phyloP scores from a whole-genome alignment of 2,329 filamentous ascomycete species.

The Arthrocladium fulminans region DNA sequence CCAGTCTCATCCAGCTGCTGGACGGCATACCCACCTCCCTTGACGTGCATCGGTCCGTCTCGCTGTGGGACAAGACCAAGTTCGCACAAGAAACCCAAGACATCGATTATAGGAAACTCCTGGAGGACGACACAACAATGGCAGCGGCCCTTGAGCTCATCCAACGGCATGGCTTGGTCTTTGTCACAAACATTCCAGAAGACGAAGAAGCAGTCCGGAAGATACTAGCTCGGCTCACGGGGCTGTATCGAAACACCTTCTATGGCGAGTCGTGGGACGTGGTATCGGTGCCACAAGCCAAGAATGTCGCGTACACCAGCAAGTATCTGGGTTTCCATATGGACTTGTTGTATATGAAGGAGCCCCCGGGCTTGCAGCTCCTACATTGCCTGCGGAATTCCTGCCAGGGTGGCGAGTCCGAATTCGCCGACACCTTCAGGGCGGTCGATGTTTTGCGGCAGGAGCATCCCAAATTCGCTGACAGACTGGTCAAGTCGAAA shows the following conservation, averaged over 20 bases:
- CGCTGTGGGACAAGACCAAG: slow-evolving; percentile 29
- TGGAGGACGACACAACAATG: slow-evolving; percentile 51
- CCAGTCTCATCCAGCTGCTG: slow-evolving; percentile 25
- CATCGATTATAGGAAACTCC: slow-evolving; percentile 64
- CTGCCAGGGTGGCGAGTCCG: slow-evolving; percentile 68
- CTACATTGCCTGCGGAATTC: slow-evolving; percentile 82
- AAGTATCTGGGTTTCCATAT: slow-evolving; percentile 80
- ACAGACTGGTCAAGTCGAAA: slow-evolving; percentile 11
- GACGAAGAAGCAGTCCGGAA: slow-evolving; percentile 55
- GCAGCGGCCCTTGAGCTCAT: slow-evolving; percentile 55
- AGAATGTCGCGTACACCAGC: slow-evolving; percentile 87
- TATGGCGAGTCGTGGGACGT: slow-evolving; percentile 92
- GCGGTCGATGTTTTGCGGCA: slow-evolving; percentile 42
- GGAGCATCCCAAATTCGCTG: slow-evolving; percentile 9
- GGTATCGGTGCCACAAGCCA: slow-evolving; percentile 66
- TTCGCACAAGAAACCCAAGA: slow-evolving; percentile 45
- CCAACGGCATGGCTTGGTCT: slow-evolving; percentile 60
- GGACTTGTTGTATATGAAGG: slow-evolving; percentile 78
- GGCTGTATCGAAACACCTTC: slow-evolving; percentile 69
- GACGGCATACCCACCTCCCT: slow-evolving; percentile 13
- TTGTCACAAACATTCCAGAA: slow-evolving; percentile 65
- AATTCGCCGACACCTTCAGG: slow-evolving; percentile 70
- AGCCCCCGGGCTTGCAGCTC: slow-evolving; percentile 73
- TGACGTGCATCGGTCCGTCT: slow-evolving; percentile 18
- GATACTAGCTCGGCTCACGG: slow-evolving; percentile 65